Base-by-base conservation (phyloP, 2,329 filamentous ascomycete genomes). In the Aschersonia sp. region DNA sequence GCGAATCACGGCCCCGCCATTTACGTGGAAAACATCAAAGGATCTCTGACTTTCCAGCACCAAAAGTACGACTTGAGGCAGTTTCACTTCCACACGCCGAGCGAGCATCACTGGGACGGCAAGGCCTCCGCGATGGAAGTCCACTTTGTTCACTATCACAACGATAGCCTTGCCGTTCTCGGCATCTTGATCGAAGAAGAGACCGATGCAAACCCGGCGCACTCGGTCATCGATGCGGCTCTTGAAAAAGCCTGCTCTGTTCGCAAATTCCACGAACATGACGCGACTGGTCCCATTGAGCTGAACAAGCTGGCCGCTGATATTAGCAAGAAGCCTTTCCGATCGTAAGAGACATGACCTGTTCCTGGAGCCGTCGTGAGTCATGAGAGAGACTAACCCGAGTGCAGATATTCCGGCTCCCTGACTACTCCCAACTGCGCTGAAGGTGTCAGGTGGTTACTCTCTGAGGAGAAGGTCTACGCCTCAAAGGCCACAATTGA, bases 341-440 rank as follows among this genome's bases (percentile, higher is more conserved):
- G 32, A 38, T 7, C 32, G 7, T 38, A 38, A 7, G 3, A 20
- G 20, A 20, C 20, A 20, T 20, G 20, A 20, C 20, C 20, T 20
- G 20, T 20, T 20, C 20, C 20, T 20, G 20, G 20, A 20, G 20
- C 20, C 20, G 20, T 20, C 20, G 20, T 20, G 20, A 20, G 20
- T 20, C 20, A 20, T 20, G 20, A 20, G 20, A 20, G 20, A 20
- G 20, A 20, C 20, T 20, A 20, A 20, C 20, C 20, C 20, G 20
- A 20, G 46, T 69, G 68, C 53, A 66, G 68, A 47, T 82, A 82
- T 64, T 59, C 61, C 9, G 78, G 78, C 30, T 79, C 75, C 28
- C 65, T 82, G 44, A 82, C 78, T 42, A 81, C 77, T 0, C 78
- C 78, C 28, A 78, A 78, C 3, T 82, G 78, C 62, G 67, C 67